Evolutionary conservation across 129 eudicot genomes (phyloP).

Genomic region (Logfia minima): DNA sequence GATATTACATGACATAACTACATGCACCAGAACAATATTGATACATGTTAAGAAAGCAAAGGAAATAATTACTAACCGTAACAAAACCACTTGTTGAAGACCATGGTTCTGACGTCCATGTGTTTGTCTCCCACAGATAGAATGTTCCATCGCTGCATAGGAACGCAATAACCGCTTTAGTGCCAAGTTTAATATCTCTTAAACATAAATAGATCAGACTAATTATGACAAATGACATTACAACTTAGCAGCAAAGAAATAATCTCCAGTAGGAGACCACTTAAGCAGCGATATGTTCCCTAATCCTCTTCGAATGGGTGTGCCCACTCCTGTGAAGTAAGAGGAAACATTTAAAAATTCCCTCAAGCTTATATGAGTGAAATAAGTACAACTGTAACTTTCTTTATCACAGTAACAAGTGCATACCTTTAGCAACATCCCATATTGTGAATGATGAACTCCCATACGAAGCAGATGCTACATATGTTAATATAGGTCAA

Average conservation of each 20-base stretch:
- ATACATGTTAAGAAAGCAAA: too few species aligned
- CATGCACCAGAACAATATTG: neutral
- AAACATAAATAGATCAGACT: neutral
- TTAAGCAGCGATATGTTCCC: conserved; percentile 89
- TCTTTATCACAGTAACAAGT: conserved; percentile 1
- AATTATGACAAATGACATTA: conserved; percentile 42
- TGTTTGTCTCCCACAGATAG: conserved; percentile 96
- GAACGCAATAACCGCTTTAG: neutral
- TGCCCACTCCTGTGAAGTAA: conserved; percentile 61
- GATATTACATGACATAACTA: neutral
- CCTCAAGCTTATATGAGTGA: conserved; percentile 4
- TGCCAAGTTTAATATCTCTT: conserved; percentile 5
- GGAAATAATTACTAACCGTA: conserved; percentile 53
- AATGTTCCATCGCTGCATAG: conserved; percentile 89
- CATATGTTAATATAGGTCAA: conserved; percentile 67
- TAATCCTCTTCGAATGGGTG: conserved; percentile 95
- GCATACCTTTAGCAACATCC: conserved; percentile 94
- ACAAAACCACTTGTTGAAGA: conserved; percentile 93
- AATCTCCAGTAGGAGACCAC: conserved; percentile 99
- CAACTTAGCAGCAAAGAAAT: conserved; percentile 92
- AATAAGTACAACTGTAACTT: conserved; percentile 5
- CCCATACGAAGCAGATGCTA: conserved; percentile 91
- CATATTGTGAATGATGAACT: conserved; percentile 92
- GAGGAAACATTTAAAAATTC: neutral
- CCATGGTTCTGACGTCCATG: conserved; percentile 99